Conservation (phyloP, 2,329 filamentous ascomycete genomes). For the Penicillium sp. region DNA sequence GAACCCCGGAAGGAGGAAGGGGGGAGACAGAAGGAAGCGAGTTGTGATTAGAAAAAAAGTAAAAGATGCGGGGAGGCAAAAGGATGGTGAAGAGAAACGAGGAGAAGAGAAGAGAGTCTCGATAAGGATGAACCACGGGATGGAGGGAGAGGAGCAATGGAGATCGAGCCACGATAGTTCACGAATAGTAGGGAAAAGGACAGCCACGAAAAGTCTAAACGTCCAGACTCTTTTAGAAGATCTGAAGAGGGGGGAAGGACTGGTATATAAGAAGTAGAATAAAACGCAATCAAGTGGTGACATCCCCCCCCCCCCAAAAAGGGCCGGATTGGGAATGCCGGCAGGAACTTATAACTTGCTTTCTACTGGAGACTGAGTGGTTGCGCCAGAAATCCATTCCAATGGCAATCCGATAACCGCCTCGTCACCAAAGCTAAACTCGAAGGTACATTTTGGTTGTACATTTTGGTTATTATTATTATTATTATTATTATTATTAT, state of each 20-base stretch:
- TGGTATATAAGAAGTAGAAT: neutral
- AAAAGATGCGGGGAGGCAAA: slow-evolving; percentile 2
- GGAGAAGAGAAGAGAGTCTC: slow-evolving; percentile 6
- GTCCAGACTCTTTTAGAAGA: neutral
- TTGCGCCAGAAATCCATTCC: slow-evolving; percentile 2
- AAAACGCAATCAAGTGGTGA: neutral
- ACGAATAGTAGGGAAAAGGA: neutral
- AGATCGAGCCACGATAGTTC: neutral
- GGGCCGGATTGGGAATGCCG: slow-evolving; percentile 1
- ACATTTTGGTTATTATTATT: neutral
- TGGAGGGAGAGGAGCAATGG: neutral
- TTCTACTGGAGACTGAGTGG: neutral
- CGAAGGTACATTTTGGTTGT: neutral
- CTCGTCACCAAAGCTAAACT: neutral
- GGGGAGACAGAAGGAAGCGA: neutral
- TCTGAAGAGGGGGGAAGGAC: neutral
- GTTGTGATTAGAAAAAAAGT: neutral
- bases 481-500: neutral
- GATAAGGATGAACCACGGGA: slow-evolving; percentile 2
- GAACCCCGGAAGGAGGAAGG: neutral
- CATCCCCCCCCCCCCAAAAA: neutral
- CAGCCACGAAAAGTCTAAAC: neutral
- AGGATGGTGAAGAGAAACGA: neutral
- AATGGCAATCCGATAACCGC: slow-evolving; percentile 2
- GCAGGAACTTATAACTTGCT: neutral